Percentiles rank a stretch among this genome's conserved stretches.
phyloP scores from a whole-genome alignment of 805 yeast genomes.

The Kluyveromyces wickerhamii region DNA sequence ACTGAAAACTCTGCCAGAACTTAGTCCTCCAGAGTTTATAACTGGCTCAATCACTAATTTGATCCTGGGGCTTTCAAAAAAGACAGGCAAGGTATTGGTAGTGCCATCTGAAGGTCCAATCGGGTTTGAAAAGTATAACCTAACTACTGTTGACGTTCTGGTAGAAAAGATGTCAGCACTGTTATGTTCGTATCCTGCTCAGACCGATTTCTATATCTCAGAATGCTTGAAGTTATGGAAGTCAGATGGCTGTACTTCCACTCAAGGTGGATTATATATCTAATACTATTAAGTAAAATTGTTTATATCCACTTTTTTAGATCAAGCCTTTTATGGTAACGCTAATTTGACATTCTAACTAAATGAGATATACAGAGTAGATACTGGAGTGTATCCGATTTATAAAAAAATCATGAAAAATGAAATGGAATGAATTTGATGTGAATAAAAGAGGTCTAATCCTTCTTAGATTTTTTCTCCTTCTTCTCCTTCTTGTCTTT shows the following conservation, averaged over 20 bases:
- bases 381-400: too few species aligned
- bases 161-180: constrained; percentile 2
- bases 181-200: constrained; percentile 3
- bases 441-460: constrained; percentile 10
- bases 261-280: constrained; percentile 5
- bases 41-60: constrained; percentile 41
- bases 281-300: neutral
- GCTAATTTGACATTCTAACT: constrained; percentile 3
- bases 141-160: constrained; percentile 16
- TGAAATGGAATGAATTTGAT: neutral
- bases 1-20: constrained; percentile 17
- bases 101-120: constrained; percentile 54
- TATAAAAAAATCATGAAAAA: neutral
- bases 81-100: constrained; percentile 10
- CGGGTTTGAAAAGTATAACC: constrained; percentile 46
- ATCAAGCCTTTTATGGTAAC: too few species aligned
- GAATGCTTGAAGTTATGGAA: constrained; percentile 4
- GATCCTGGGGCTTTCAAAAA: constrained; percentile 10
- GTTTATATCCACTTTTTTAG: too few species aligned
- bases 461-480: constrained; percentile 32
- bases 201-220: neutral
- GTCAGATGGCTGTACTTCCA: neutral
- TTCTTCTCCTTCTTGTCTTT: constrained; percentile 36
- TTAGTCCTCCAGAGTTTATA: constrained; percentile 54
- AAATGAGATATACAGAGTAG: constrained; percentile 6